Percentiles rank a stretch among this genome's conserved stretches.
These are phyloP conservation scores for Protoeuglena noctilucae DNA, from an alignment of 139 green algal species.

Conservation along the genomic window DNA sequence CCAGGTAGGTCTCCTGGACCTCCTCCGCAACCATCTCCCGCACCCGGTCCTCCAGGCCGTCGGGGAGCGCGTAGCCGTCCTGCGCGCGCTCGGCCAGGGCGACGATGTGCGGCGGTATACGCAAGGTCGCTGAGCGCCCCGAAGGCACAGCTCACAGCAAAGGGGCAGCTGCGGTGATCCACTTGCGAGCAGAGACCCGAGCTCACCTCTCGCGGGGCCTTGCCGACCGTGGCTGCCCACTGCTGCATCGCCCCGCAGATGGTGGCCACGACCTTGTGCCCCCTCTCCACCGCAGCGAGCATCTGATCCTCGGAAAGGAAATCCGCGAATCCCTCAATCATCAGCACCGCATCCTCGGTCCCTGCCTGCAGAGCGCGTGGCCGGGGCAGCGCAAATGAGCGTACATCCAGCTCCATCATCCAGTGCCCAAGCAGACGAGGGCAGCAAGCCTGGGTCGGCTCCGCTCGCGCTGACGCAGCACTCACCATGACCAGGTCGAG, in stretches of 20 bases:
- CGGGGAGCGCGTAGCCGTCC: conserved; percentile 23
- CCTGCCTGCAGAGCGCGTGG: conserved; percentile 88
- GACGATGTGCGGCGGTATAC: too few species aligned
- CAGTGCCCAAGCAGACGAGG: too few species aligned
- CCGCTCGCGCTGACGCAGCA: too few species aligned
- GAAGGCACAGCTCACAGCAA: too few species aligned
- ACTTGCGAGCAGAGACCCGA: too few species aligned
- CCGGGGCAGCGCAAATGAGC: too few species aligned
- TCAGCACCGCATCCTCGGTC: conserved; percentile 77
- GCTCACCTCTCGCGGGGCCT: too few species aligned
- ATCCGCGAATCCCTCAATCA: conserved; percentile 95
- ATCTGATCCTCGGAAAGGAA: conserved; percentile 82
- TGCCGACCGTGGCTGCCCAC: conserved; percentile 52
- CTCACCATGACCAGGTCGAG: conserved; percentile 83
- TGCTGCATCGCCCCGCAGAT: conserved; percentile 48
- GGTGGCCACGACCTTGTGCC: conserved; percentile 28
- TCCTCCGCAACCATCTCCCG: conserved; percentile 20
- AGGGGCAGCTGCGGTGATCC: too few species aligned
- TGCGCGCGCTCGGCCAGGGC: conserved; percentile 46
- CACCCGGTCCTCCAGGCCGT: conserved; percentile 34
- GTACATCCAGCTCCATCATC: too few species aligned
- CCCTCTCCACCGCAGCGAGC: conserved; percentile 39
- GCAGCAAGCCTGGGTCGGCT: too few species aligned
- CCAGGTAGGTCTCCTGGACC: background rate
- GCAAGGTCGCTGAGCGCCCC: too few species aligned